Conservation (phyloP, 352 stramenopile species). For the Phytophthora constricta region DNA sequence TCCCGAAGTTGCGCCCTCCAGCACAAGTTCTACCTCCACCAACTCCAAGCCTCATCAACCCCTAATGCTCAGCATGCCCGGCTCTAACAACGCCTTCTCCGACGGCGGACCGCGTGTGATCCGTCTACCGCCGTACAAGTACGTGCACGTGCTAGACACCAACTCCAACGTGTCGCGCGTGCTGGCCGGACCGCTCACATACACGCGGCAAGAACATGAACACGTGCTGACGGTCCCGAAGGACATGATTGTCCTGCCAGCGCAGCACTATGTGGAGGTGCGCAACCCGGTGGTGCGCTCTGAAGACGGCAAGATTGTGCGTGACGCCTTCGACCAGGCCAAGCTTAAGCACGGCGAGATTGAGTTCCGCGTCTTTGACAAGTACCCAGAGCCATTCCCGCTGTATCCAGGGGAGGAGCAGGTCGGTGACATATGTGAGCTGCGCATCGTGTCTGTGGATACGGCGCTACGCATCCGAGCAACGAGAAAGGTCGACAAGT, state of each 20-base stretch:
- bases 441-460: conserved; percentile 68
- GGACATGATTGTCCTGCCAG: conserved; percentile 81
- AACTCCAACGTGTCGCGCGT: conserved; percentile 87
- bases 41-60: not conserved
- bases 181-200: conserved; percentile 76
- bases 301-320: conserved; percentile 55
- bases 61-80: conserved; percentile 20
- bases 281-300: conserved; percentile 67
- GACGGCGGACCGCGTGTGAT: conserved; percentile 71
- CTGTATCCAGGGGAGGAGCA: conserved; percentile 77
- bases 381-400: conserved; percentile 81
- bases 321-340: conserved; percentile 73
- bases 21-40: conserved; percentile 10
- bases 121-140: conserved; percentile 82
- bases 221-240: conserved; percentile 64
- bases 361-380: conserved; percentile 77
- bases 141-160: conserved; percentile 85
- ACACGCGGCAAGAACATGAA: conserved; percentile 84
- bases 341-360: conserved; percentile 84
- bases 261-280: conserved; percentile 83
- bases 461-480: conserved; percentile 68
- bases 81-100: conserved; percentile 25
- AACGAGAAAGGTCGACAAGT: conserved; percentile 61
- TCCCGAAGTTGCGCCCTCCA: conserved; percentile 15
- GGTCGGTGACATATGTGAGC: conserved; percentile 55